Evolutionary conservation across 225 moss, liverwort and hornwort species (phyloP).

Genomic region (Straminergon stramineum): DNA sequence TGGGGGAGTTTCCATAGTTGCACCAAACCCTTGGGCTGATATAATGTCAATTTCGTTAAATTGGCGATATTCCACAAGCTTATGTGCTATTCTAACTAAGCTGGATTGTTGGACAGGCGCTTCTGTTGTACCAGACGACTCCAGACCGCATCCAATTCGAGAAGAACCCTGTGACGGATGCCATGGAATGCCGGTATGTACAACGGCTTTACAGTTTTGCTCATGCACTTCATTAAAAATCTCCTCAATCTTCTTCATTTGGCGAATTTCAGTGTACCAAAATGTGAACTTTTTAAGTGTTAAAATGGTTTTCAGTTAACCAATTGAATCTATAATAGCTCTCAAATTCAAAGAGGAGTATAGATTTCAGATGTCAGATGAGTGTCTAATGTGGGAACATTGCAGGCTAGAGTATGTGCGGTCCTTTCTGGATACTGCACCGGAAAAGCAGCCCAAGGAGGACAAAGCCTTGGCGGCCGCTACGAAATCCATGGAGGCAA

Average conservation of each 20-base stretch:
- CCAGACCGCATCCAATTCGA: slow-evolving; percentile 46
- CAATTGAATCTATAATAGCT: neutral
- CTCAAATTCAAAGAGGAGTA: neutral
- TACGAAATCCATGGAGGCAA: neutral
- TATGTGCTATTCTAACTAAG: neutral
- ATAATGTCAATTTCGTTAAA: neutral
- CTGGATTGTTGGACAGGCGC: slow-evolving; percentile 11
- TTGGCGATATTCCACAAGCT: neutral
- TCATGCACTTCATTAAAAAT: neutral
- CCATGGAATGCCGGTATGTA: slow-evolving; percentile 35
- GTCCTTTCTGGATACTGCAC: neutral
- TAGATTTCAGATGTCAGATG: neutral
- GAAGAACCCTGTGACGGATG: slow-evolving; percentile 15
- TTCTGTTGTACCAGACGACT: slow-evolving; percentile 32
- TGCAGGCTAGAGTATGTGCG: slow-evolving; percentile 17
- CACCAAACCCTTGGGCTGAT: neutral
- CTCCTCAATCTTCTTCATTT: neutral
- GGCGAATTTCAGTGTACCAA: neutral
- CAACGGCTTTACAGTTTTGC: neutral
- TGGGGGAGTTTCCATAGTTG: neutral
- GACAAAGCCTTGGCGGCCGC: slow-evolving; percentile 1
- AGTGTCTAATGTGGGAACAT: neutral
- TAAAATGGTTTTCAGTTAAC: neutral
- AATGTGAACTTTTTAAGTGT: neutral
- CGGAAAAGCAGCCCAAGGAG: neutral